These are phyloP conservation scores for Pseudogymnoascus sp. DNA, from an alignment of 2,329 filamentous ascomycete genomes.

Conservation along the genomic window DNA sequence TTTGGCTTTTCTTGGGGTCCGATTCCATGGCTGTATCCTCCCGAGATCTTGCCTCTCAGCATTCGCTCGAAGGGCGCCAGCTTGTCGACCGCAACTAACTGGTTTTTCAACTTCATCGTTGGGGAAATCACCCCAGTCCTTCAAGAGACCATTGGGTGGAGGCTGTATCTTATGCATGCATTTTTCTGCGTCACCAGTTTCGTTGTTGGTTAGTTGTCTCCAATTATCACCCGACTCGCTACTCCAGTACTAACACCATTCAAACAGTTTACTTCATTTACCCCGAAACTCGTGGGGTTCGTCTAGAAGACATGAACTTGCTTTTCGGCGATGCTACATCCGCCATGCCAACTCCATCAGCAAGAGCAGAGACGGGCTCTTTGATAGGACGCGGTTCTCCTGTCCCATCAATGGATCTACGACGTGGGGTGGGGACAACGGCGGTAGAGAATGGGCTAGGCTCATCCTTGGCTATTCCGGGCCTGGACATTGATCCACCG, in stretches of 20 bases:
- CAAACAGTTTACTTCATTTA: conserved; percentile 87
- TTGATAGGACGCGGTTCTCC: conserved; percentile 74
- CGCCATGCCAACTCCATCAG: conserved; percentile 68
- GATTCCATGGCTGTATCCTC: conserved; percentile 95
- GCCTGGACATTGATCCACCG: conserved; percentile 74
- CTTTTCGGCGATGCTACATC: conserved; percentile 92
- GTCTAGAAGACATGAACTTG: conserved; percentile 92
- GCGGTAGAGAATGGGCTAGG: conserved; percentile 35
- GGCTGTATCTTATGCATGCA: conserved; percentile 87
- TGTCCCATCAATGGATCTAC: conserved; percentile 67
- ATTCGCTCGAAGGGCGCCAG: conserved; percentile 96
- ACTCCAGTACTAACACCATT: neutral
- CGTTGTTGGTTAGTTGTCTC: conserved; percentile 70
- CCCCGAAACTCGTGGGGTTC: conserved; percentile 90
- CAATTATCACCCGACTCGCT: neutral
- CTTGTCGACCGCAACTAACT: conserved; percentile 92
- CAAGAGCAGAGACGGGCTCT: conserved; percentile 73
- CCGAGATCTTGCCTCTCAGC: conserved; percentile 95
- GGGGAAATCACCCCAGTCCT: conserved; percentile 91
- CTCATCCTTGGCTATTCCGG: conserved; percentile 65
- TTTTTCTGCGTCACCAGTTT: conserved; percentile 96
- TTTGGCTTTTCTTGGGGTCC: conserved; percentile 98
- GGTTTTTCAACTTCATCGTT: conserved; percentile 97
- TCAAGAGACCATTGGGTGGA: conserved; percentile 88
- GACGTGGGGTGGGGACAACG: conserved; percentile 37